phyloP scores from a whole-genome alignment of 108 stramenopile species.

The Nitzschia inconspicua region DNA sequence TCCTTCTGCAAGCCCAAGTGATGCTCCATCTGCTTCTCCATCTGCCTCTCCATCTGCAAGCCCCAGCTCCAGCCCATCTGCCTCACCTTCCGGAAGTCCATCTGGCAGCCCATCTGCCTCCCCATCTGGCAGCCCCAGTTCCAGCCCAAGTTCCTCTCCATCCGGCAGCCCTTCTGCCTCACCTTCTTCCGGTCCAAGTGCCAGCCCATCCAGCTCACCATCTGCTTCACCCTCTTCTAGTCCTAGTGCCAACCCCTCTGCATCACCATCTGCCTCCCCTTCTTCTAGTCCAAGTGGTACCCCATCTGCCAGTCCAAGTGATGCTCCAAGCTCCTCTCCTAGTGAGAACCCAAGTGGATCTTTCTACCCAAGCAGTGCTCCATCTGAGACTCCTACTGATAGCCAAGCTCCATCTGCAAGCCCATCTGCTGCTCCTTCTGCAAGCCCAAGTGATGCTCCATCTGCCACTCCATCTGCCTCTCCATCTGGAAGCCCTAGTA shows the following conservation, averaged over 20 bases:
- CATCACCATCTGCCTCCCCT: neutral
- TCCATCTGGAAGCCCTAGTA: neutral
- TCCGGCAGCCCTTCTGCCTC: neutral
- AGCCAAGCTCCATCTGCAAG: conserved; percentile 4
- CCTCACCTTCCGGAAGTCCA: neutral
- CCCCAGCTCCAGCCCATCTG: neutral
- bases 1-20: neutral
- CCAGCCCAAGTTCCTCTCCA: neutral
- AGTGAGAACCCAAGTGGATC: conserved; percentile 11
- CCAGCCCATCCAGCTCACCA: neutral
- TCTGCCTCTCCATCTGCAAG: neutral
- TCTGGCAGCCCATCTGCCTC: neutral
- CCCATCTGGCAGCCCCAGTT: neutral
- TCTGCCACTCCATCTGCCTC: neutral
- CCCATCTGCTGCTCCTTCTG: conserved; percentile 7
- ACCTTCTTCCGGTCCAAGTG: neutral
- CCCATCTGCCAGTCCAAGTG: neutral
- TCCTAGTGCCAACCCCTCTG: neutral
- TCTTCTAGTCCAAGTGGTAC: neutral
- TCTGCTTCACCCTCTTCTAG: neutral
- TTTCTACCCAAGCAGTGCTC: neutral
- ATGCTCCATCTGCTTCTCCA: neutral
- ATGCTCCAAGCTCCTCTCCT: no score
- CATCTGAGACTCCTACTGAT: neutral
- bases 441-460: neutral